A percentile compares a stretch with the other conserved stretches of the same genome.
phyloP scores from a whole-genome alignment of 2,329 filamentous ascomycete genomes.

The Verticillium nonalfalfae region DNA sequence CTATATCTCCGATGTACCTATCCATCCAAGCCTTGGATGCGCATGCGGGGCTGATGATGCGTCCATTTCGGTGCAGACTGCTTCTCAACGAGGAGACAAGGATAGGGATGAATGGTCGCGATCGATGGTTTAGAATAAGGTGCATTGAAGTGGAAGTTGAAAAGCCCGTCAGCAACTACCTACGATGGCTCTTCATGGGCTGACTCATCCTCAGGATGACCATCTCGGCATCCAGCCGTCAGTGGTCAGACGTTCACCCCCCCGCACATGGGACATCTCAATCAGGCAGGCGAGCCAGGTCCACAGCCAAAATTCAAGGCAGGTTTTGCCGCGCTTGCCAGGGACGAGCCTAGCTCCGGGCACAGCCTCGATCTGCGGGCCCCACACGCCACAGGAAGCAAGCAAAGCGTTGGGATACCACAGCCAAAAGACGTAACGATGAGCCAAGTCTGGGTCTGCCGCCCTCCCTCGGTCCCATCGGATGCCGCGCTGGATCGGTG shows the following conservation, averaged over 20 bases:
- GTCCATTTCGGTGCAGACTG: background rate
- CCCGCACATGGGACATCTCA: background rate
- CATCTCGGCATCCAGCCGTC: too few relatives aligned
- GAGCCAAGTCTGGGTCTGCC: background rate
- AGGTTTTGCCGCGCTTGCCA: background rate
- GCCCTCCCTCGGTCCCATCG: background rate
- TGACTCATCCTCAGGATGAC: too few relatives aligned
- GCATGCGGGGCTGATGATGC: background rate
- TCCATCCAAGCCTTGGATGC: conserved; percentile 7
- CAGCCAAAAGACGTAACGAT: background rate
- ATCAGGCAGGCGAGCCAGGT: background rate
- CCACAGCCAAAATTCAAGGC: background rate
- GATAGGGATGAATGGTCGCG: too few relatives aligned
- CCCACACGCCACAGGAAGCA: background rate
- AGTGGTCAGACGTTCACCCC: background rate
- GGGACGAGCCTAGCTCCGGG: background rate
- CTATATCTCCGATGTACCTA: background rate
- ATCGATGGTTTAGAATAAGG: too few relatives aligned
- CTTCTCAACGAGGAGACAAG: too few relatives aligned
- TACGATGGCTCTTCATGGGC: too few relatives aligned
- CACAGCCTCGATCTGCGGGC: background rate
- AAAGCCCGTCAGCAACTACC: too few relatives aligned
- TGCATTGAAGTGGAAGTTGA: too few relatives aligned
- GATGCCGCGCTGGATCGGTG: background rate
- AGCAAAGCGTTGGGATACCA: too few relatives aligned